A percentile compares a stretch with the other conserved stretches of the same genome.
phyloP scores from a whole-genome alignment of 768 basidiomycete genomes.

The Rossbeevera mucosa region DNA sequence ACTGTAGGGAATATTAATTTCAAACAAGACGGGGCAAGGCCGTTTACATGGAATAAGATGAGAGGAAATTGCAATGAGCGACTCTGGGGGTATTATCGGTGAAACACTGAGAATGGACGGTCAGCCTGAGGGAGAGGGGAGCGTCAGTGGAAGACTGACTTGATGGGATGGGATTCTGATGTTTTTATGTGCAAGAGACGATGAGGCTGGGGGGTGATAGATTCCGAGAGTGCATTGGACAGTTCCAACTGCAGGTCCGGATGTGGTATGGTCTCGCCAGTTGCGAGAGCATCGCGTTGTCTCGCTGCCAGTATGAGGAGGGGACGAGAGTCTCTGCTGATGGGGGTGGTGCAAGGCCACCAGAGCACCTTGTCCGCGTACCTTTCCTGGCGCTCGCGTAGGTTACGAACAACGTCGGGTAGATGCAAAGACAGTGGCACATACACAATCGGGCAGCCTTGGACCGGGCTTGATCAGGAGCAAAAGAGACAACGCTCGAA shows the following conservation, averaged over 20 bases:
- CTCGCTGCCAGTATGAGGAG: slow-evolving; percentile 17
- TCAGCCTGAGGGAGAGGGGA: slow-evolving; percentile 1
- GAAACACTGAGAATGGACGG: slow-evolving; percentile 40
- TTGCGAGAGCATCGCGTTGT: slow-evolving; percentile 22
- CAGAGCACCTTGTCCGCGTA: slow-evolving; percentile 39
- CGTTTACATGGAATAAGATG: slow-evolving; percentile 23
- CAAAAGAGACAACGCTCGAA: neutral
- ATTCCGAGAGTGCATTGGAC: slow-evolving; percentile 50
- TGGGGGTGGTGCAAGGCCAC: slow-evolving; percentile 38
- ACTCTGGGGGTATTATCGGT: slow-evolving; percentile 50
- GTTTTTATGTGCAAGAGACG: slow-evolving; percentile 48
- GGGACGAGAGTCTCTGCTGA: slow-evolving; percentile 1
- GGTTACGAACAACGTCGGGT: slow-evolving; percentile 52
- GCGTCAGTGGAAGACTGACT: slow-evolving; percentile 42
- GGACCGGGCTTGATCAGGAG: neutral
- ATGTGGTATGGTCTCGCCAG: slow-evolving; percentile 10
- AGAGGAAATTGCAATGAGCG: slow-evolving; percentile 39
- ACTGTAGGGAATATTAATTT: slow-evolving; percentile 28
- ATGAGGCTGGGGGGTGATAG: slow-evolving; percentile 21
- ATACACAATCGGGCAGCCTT: slow-evolving; percentile 58
- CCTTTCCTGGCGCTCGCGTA: slow-evolving; percentile 48
- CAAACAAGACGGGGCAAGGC: slow-evolving; percentile 33
- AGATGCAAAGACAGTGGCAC: slow-evolving; percentile 58
- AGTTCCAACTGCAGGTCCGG: slow-evolving; percentile 46
- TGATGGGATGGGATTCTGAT: slow-evolving; percentile 78